Evolutionary conservation across 768 basidiomycete genomes (phyloP).

Genomic region (Russula brevipes): DNA sequence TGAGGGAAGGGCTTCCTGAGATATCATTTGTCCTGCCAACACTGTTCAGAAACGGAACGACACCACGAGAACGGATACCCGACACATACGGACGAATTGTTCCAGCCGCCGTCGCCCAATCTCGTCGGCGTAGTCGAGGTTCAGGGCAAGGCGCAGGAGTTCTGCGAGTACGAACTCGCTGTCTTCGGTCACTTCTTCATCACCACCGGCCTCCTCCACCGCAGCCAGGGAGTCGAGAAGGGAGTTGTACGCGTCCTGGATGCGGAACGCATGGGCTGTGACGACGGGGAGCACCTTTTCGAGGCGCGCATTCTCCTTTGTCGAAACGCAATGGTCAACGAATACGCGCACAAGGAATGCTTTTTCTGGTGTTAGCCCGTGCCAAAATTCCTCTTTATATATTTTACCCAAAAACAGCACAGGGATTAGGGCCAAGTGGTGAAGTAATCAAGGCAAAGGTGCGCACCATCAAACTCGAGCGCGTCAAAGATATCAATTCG

Average conservation of each 20-base stretch:
- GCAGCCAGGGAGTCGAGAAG: constrained; percentile 43
- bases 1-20: constrained; percentile 63
- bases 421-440: not conserved
- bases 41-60: constrained; percentile 3
- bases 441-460: not conserved
- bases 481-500: constrained; percentile 60
- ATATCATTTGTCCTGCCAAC: constrained; percentile 70
- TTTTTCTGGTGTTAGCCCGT: constrained; percentile 59
- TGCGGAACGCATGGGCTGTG: constrained; percentile 68
- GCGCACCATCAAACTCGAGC: constrained; percentile 64
- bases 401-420: not conserved
- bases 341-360: constrained; percentile 81
- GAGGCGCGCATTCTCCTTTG: constrained; percentile 55
- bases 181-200: constrained; percentile 38
- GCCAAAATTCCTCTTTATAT: constrained; percentile 65
- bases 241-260: constrained; percentile 66
- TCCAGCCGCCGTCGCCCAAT: constrained; percentile 87
- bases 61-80: not conserved
- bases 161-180: constrained; percentile 73
- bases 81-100: constrained; percentile 66
- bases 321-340: constrained; percentile 66
- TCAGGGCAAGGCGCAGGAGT: constrained; percentile 69
- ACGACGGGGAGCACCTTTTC: constrained; percentile 78
- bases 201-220: constrained; percentile 36
- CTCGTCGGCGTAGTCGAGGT: constrained; percentile 89